These are phyloP conservation scores for Domatiomyces globalis DNA, from an alignment of 2,329 filamentous ascomycete species.

Conservation along the genomic window DNA sequence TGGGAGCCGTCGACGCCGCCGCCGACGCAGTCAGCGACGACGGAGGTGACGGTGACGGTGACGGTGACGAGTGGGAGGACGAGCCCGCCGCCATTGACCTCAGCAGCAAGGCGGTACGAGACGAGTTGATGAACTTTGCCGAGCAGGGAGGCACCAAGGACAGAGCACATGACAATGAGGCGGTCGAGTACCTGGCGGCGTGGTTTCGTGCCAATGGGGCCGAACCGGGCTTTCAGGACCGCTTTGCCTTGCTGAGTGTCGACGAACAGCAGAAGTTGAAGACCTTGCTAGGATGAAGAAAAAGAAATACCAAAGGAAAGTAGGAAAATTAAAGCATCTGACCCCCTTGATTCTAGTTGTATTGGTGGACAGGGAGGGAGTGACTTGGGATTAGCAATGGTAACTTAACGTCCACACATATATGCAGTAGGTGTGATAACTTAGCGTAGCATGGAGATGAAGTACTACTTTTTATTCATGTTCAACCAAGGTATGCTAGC, in stretches of 20 bases:
- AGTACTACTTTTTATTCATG: no score
- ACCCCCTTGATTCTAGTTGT: no score
- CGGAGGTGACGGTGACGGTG: constrained; percentile 44
- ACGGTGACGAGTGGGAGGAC: constrained; percentile 82
- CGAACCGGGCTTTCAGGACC: constrained; percentile 41
- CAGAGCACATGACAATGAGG: constrained; percentile 63
- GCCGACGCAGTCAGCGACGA: constrained; percentile 46
- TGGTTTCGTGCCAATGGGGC: constrained; percentile 54
- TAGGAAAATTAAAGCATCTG: no score
- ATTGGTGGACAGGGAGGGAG: no score
- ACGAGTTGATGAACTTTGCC: constrained; percentile 66
- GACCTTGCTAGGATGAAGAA: constrained; percentile 9
- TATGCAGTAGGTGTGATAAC: no score
- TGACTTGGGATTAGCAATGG: no score
- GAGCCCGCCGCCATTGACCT: constrained; percentile 54
- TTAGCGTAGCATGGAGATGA: no score
- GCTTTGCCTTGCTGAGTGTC: constrained; percentile 40
- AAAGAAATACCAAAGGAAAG: background rate
- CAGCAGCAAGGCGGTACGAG: constrained; percentile 51
- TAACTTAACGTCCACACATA: no score
- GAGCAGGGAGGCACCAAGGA: constrained; percentile 36
- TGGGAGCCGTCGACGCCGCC: constrained; percentile 43
- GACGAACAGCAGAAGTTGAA: constrained; percentile 28
- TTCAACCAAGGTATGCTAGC: no score
- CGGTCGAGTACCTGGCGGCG: constrained; percentile 65